A percentile compares a stretch with the other conserved stretches of the same genome.
phyloP scores from a whole-genome alignment of 106 monocot genomes.

The Dendrobium officinale region DNA sequence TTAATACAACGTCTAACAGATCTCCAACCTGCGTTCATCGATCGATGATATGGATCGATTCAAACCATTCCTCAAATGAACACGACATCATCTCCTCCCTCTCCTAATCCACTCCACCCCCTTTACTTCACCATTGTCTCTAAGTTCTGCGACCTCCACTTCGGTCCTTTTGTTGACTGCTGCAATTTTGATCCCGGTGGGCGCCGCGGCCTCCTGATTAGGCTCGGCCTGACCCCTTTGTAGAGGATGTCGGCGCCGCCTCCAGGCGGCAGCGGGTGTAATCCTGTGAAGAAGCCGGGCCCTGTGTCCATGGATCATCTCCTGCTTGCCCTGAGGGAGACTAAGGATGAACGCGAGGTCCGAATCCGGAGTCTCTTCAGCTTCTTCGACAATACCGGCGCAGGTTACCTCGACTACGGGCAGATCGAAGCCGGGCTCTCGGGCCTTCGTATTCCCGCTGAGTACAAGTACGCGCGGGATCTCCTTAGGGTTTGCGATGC shows the following conservation, averaged over 20 bases:
- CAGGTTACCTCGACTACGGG: constrained; percentile 57
- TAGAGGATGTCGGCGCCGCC: background rate
- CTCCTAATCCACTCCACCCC: background rate
- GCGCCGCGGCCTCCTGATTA: background rate
- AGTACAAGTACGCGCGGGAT: constrained; percentile 90
- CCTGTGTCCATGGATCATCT: constrained; percentile 77
- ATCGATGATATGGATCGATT: background rate
- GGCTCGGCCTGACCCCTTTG: background rate
- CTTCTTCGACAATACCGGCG: constrained; percentile 55
- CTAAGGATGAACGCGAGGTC: constrained; percentile 66
- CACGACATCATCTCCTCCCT: background rate
- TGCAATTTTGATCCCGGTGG: background rate
- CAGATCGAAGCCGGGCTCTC: constrained; percentile 71
- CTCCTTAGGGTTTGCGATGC: constrained; percentile 76
- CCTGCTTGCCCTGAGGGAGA: constrained; percentile 74
- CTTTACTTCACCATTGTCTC: background rate
- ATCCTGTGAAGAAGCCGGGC: constrained; percentile 42
- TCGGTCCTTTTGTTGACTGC: background rate
- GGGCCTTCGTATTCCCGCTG: constrained; percentile 60
- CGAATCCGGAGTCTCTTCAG: constrained; percentile 78
- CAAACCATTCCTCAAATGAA: background rate
- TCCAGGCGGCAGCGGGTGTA: constrained; percentile 34
- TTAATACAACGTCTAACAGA: background rate
- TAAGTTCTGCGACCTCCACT: background rate
- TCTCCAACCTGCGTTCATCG: background rate